A percentile compares a stretch with the other conserved stretches of the same genome.
Conservation (phyloP, 371 early-diverging fungal species). For the Globomyces sp. region DNA sequence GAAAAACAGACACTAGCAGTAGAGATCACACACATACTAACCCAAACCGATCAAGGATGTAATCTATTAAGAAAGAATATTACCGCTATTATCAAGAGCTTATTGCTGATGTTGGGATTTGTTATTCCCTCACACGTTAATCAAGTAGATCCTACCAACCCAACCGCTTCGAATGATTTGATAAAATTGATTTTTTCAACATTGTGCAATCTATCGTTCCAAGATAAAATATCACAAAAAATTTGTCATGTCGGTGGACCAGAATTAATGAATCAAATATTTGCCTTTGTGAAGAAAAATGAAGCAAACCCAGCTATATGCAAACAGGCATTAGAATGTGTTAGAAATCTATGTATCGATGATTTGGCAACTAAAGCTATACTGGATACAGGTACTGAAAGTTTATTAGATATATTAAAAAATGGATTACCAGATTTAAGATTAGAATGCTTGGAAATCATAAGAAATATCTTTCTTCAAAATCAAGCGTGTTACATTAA, state of each 20-base stretch:
- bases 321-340: not conserved
- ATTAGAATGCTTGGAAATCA: constrained; percentile 1
- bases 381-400: not conserved
- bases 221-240: constrained; percentile 8
- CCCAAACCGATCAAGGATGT: not conserved
- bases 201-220: not conserved
- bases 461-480: constrained; percentile 4
- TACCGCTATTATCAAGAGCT: not conserved
- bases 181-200: not conserved
- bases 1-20: not conserved
- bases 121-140: not conserved
- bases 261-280: not conserved
- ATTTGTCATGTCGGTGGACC: not conserved
- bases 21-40: not conserved
- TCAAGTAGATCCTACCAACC: too few species aligned
- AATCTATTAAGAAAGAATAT: constrained; percentile 3
- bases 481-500: constrained; percentile 1
- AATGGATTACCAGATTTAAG: constrained; percentile 3
- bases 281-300: not conserved
- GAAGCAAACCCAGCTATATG: not conserved
- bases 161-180: too few species aligned
- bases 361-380: constrained; percentile 1
- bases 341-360: constrained; percentile 16
- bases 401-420: constrained; percentile 9
- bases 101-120: not conserved